Conservation (phyloP, 805 yeast genomes). For the Sungouiella thailandica region DNA sequence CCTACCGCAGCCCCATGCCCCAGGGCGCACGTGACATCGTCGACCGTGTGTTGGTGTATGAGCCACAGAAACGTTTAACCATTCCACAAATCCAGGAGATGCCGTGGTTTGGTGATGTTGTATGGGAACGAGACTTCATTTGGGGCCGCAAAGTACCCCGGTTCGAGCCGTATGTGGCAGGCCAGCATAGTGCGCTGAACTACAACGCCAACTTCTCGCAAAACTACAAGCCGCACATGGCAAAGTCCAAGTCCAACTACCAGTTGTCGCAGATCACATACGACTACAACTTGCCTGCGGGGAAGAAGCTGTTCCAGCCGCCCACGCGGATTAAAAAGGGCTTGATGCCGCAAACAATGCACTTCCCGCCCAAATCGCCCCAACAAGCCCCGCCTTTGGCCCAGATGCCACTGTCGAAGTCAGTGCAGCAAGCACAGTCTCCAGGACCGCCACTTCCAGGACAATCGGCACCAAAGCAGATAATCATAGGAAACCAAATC, state of each 20-base stretch:
- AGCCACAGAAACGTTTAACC: constrained; percentile 27
- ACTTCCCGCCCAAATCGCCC: no score
- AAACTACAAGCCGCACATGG: no score
- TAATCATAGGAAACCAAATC: no score
- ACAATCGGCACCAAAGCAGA: no score
- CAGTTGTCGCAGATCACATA: constrained; percentile 32
- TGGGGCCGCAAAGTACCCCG: constrained; percentile 31
- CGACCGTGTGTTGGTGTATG: constrained; percentile 28
- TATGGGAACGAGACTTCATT: constrained; percentile 37
- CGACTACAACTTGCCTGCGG: constrained; percentile 31
- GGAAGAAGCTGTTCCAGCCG: constrained; percentile 29
- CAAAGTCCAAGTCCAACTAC: constrained; percentile 34
- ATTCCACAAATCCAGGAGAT: constrained; percentile 29
- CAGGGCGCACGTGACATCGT: constrained; percentile 24
- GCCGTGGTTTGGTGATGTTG: constrained; percentile 35
- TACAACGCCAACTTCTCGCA: constrained; percentile 31
- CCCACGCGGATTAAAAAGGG: constrained; percentile 29
- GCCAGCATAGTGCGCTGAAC: constrained; percentile 15
- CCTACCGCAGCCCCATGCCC: constrained; percentile 36
- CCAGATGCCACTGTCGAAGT: no score
- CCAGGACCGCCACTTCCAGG: no score
- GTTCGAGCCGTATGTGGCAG: constrained; percentile 19
- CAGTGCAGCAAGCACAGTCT: no score
- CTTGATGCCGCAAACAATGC: no score
- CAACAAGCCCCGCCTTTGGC: no score